Base-by-base conservation (phyloP, 441 rosid species). In the Erodium moschatum region DNA sequence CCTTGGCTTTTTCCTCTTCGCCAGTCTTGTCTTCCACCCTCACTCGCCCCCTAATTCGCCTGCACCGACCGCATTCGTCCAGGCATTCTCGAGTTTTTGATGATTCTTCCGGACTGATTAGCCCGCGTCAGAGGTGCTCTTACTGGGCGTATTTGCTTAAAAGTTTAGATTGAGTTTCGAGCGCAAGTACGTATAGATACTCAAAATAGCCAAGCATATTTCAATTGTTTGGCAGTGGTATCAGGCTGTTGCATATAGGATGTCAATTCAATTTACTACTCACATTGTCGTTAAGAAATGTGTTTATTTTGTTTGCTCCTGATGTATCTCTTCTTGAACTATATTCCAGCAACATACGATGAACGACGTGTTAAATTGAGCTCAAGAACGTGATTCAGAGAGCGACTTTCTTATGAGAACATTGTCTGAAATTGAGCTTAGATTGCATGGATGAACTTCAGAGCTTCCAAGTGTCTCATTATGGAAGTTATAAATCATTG, bases 341-440 rank as follows among this genome's bases (percentile, higher is more conserved):
- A 29, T 18, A 35, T 73, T 52, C 31, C 85, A 89, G 96, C 93
- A 60, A 85, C 96, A 0, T 89, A 89, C 33, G 90, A 86, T 72
- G 91, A 89, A 79, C 84, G 96, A 40, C 82, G 75, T 42, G 73
- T 80, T 42, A 85, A 83, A 69, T 58, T 73, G 76, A 82, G 75
- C 73, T 75, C 73, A 24, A 81, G 76, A 77, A 19, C 29, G 31
- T 4, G 33, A 64, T 10, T 11, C 27, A 24, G 27, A 33, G 4
- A 33, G 38, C 6, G 6, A 33, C 38, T 5, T 33, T 33, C 4
- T 33, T 33, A 42, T 9, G 13, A 8, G 48, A 42, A 13, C 48
- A 42, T 42, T 10, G 48, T 42, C 48, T 42, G 2, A 9, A 42
- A 42, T 8, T 8, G 12, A 42, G 48, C 48, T 2, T 42, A 1